Evolutionary conservation across 2,329 filamentous ascomycete species (phyloP), one percentile per base, ranked within the genome.

Genomic region (Penicillium crustosum): DNA sequence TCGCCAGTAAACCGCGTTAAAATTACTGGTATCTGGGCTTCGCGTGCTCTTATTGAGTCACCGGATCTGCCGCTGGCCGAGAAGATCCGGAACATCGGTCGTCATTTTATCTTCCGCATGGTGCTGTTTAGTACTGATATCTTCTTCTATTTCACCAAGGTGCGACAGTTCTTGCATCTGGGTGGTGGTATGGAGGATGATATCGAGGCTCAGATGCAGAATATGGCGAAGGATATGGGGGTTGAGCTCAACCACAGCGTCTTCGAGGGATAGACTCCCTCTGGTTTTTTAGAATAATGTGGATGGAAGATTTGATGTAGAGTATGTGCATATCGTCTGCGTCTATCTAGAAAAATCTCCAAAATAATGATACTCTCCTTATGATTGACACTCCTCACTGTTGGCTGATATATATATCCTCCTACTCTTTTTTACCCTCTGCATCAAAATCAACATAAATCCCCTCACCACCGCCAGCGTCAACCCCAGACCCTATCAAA

Each of bases 151-250:
- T 89, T 89, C 66, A 89, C 86, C 66, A 90, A 89, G 77, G 50
- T 95, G 7, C 83, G 86, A 64, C 93, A 97, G 77, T 83, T 85
- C 72, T 70, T 97, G 13, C 90, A 90, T 0, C 75, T 87, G 3
- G 91, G 93, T 0, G 83, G 86, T 10, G 93, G 93, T 0, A 94
- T 97, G 89, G 94, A 97, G 73, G 93, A 97, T 70, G 91, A 93
- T 72, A 87, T 97, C 61, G 94, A 97, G 79, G 83, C 84, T 70
- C 84, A 89, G 66, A 95, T 97, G 92, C 88, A 85, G 75, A 84
- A 82, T 57, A 90, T 97, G 81, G 93, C 93, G 1, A 91, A 89
- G 72, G 93, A 95, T 66, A 92, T 94, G 77, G 94, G 94, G 0
- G 86, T 97, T 3, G 93, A 97, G 75, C 77, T 97, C 64, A 89